Conservation (phyloP, 352 stramenopile genomes). For the Thalassiosira livingstoniorum region DNA sequence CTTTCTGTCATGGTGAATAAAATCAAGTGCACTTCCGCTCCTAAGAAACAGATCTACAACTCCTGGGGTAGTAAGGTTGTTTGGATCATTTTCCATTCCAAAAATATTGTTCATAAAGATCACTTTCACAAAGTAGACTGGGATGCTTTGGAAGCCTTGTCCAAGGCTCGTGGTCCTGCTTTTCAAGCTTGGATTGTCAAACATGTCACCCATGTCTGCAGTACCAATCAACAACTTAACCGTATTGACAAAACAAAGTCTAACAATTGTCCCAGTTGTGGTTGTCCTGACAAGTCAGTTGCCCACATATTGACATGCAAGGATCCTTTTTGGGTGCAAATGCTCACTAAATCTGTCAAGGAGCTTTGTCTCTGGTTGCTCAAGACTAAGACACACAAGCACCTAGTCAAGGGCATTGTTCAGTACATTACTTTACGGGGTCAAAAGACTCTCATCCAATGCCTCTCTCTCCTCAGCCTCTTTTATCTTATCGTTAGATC, state of each 20-base stretch:
- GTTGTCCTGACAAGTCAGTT: not conserved
- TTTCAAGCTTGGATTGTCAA: constrained; percentile 14
- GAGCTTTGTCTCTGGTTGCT: not conserved
- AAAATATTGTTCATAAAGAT: not conserved
- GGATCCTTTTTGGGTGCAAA: not conserved
- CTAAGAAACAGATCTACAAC: not conserved
- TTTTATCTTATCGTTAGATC: not conserved
- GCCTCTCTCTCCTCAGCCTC: too few species aligned
- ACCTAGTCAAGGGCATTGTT: not conserved
- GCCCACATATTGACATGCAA: not conserved
- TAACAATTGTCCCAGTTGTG: constrained; percentile 13
- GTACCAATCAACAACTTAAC: constrained; percentile 1
- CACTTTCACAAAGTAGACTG: constrained; percentile 15
- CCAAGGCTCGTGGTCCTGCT: not conserved
- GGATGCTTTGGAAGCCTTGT: not conserved
- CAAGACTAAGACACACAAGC: not conserved
- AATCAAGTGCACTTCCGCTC: not conserved
- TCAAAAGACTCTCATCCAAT: too few species aligned
- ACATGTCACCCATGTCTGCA: constrained; percentile 23
- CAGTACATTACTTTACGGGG: constrained; percentile 8
- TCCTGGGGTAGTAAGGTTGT: not conserved
- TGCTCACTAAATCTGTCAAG: not conserved
- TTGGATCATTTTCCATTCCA: not conserved
- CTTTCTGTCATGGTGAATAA: not conserved
- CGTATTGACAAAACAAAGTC: not conserved